Evolutionary conservation across 345 rosid species (phyloP).

Genomic region (Clarkia xantiana): DNA sequence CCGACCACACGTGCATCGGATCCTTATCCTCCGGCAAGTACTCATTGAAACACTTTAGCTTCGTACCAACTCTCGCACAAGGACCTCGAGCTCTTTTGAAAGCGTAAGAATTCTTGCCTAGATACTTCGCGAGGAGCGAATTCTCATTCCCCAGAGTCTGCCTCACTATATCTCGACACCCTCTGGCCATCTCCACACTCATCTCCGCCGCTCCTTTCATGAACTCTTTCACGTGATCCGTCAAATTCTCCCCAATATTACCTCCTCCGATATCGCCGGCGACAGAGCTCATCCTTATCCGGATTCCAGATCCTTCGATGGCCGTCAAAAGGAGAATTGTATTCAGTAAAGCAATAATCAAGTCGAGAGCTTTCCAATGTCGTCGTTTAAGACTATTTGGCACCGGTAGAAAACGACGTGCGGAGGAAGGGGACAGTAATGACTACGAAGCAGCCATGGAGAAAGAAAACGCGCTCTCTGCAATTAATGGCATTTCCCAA

Average conservation of each 20-base stretch:
- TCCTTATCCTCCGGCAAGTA: slow-evolving; percentile 60
- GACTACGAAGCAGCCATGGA: background rate
- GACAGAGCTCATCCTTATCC: slow-evolving; percentile 4
- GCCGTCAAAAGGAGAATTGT: background rate
- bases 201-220: slow-evolving; percentile 37
- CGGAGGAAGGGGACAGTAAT: background rate
- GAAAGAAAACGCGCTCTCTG: background rate
- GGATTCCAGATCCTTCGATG: background rate
- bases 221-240: slow-evolving; percentile 37
- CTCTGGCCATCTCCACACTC: slow-evolving; percentile 44
- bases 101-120: slow-evolving; percentile 26
- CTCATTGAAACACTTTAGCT: slow-evolving; percentile 23
- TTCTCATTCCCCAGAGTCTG: slow-evolving; percentile 45
- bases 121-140: slow-evolving; percentile 27
- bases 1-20: slow-evolving; percentile 43
- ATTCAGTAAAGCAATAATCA: background rate
- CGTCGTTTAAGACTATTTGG: slow-evolving; percentile 1
- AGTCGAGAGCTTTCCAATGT: background rate
- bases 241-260: slow-evolving; percentile 12
- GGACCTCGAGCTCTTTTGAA: slow-evolving; percentile 22
- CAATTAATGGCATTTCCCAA: slow-evolving; percentile 2
- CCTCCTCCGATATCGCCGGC: slow-evolving; percentile 6
- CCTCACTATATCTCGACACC: slow-evolving; percentile 45
- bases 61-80: slow-evolving; percentile 14
- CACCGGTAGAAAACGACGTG: background rate